Conservation (phyloP, 805 yeast species). For the Diddensiella transvaalensis region DNA sequence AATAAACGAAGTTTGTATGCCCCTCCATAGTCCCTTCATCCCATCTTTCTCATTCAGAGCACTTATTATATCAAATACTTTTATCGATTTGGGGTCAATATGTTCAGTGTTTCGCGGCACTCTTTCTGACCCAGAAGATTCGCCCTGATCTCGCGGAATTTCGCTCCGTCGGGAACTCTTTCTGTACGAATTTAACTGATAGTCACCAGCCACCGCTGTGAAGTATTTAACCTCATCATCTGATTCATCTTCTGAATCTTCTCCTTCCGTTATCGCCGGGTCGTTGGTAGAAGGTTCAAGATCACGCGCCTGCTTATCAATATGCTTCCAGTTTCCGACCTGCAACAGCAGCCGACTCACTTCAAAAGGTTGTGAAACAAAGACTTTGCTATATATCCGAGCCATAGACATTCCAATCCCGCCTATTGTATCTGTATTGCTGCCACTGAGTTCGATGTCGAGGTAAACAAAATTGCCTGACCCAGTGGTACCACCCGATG, state of each 20-base stretch:
- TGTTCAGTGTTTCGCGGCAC: slow-evolving; percentile 7
- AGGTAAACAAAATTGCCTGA: slow-evolving; percentile 38
- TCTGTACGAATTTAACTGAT: slow-evolving; percentile 14
- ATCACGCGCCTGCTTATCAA: neutral
- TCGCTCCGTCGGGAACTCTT: slow-evolving; percentile 5
- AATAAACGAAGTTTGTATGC: slow-evolving; percentile 77
- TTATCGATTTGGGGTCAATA: slow-evolving; percentile 27
- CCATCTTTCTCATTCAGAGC: slow-evolving; percentile 61
- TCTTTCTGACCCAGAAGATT: neutral
- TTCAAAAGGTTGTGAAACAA: slow-evolving; percentile 85
- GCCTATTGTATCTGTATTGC: slow-evolving; percentile 46
- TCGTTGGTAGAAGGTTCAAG: slow-evolving; percentile 9
- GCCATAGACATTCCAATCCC: slow-evolving; percentile 59
- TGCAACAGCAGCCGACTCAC: slow-evolving; percentile 74
- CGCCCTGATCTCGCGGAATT: slow-evolving; percentile 5
- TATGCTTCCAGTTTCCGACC: slow-evolving; percentile 51
- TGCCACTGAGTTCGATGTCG: slow-evolving; percentile 51
- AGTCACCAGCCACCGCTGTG: slow-evolving; percentile 30
- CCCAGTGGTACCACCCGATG: neutral
- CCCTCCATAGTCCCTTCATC: slow-evolving; percentile 58
- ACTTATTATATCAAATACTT: slow-evolving; percentile 36
- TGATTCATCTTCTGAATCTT: slow-evolving; percentile 29
- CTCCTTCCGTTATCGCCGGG: slow-evolving; percentile 12
- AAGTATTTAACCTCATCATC: slow-evolving; percentile 47
- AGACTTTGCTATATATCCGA: slow-evolving; percentile 63